These are phyloP conservation scores for Cladophialophora exuberans DNA, from an alignment of 2,329 filamentous ascomycete species.

Conservation along the genomic window DNA sequence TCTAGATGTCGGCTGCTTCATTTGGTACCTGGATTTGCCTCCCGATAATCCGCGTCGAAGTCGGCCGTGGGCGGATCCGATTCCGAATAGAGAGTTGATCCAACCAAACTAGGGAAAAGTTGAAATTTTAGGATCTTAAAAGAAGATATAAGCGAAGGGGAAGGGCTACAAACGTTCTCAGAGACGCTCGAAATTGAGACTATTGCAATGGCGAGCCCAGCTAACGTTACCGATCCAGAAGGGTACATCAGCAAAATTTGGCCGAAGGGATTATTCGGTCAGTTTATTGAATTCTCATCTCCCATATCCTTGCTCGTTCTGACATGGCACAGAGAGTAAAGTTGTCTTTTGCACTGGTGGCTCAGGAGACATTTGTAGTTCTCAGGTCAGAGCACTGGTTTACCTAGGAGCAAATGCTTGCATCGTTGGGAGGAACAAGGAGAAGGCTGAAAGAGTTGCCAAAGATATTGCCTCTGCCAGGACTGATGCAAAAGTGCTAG, in stretches of 20 bases:
- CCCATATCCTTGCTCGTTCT: not conserved
- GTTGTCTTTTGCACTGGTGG: conserved; percentile 95
- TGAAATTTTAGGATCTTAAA: too few relatives aligned
- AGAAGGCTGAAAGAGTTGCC: conserved; percentile 82
- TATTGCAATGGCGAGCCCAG: not conserved
- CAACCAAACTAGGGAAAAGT: not conserved
- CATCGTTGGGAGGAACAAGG: conserved; percentile 78
- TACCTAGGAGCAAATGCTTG: conserved; percentile 88
- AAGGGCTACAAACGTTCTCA: too few relatives aligned
- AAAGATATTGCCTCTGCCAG: conserved; percentile 78
- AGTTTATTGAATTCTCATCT: not conserved
- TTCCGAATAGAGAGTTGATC: not conserved
- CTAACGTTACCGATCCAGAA: not conserved
- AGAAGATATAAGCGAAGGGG: too few relatives aligned
- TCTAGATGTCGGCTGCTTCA: conserved; percentile 1
- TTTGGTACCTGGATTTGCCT: not conserved
- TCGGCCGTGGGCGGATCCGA: not conserved
- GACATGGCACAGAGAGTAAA: conserved; percentile 65
- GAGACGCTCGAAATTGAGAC: too few relatives aligned
- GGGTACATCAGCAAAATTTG: conserved; percentile 3
- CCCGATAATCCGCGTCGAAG: not conserved
- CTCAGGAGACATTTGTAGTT: conserved; percentile 88
- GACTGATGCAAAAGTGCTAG: conserved; percentile 78
- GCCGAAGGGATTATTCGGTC: not conserved
- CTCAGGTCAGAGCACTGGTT: conserved; percentile 87